Base-by-base conservation (phyloP, 2,329 filamentous ascomycete genomes). In the Hypoxylon sp. region DNA sequence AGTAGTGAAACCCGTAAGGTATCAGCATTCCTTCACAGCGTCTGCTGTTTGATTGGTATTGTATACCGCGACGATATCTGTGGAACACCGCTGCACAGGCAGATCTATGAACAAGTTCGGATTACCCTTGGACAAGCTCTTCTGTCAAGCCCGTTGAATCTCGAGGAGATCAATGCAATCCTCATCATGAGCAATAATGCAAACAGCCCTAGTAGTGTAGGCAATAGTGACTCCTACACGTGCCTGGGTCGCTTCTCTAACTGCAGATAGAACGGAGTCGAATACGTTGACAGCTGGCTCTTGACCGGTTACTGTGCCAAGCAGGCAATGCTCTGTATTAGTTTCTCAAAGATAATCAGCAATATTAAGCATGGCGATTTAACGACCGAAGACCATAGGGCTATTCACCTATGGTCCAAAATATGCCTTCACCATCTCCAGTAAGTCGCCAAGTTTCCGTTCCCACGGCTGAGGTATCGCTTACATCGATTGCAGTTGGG, bases 221-320 rank as follows among this genome's bases (percentile, higher is more conserved):
- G 77, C 59, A 42, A 8, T 6, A n/a, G 14, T 31, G 8, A 30
- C 11, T 22, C 14, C 40, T 17, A 20, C 35, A 3, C 14, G 10
- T 42, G 37, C 33, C 3, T 31, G 25, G 13, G 7, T 13, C 20
- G 42, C n/a, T 1, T 30, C 14, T 44, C 65, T 71, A 5, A 68
- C 54, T 27, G 14, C 30, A 33, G 13, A 27, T 49, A 79, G 77
- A 73, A 75, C 60, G 77, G 77, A 10, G 60, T 73, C 1, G 81
- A 83, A 50, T 83, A 83, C 49, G 77, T 83, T 22, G 81, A 83
- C 50, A 83, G 81, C 54, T 83, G 81, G 81, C 70, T 83, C 10
- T 68, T 83, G 46, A 82, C 79, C 2, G 81, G 81, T 0, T 81
- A 82, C 51, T 83, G 81, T 42, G 80, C 78, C 0, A 79, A 83